phyloP scores from a whole-genome alignment of 2,329 filamentous ascomycete genomes.

The Calonectria honghensis region DNA sequence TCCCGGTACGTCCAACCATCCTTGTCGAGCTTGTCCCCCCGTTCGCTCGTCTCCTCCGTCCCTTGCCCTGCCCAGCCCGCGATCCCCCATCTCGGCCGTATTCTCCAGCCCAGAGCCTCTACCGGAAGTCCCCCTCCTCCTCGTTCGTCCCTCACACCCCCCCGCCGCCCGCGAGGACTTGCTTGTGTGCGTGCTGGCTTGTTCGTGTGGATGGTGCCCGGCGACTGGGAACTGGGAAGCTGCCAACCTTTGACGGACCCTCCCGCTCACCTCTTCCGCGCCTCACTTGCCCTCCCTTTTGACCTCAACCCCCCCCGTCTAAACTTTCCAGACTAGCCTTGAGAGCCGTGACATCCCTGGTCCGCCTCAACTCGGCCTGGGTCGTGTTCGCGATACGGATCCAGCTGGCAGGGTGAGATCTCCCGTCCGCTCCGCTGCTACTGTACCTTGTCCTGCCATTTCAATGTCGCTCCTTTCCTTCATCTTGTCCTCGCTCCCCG shows the following conservation, averaged over 20 bases:
- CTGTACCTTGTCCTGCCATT: conserved; percentile 34
- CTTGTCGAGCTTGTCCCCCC: conserved; percentile 42
- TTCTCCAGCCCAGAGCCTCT: conserved; percentile 56
- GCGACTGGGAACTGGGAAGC: conserved; percentile 31
- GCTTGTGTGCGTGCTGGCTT: neutral
- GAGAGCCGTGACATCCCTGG: conserved; percentile 53
- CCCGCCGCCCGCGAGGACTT: neutral
- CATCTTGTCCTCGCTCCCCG: conserved; percentile 26
- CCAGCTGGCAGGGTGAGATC: conserved; percentile 45
- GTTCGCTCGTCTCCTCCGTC: conserved; percentile 49
- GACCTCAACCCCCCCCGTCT: conserved; percentile 44
- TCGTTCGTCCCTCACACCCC: neutral
- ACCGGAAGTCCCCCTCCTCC: conserved; percentile 12
- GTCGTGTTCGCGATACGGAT: conserved; percentile 54
- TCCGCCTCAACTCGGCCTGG: conserved; percentile 45
- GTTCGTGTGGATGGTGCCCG: conserved; percentile 37
- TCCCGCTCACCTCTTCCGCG: conserved; percentile 45
- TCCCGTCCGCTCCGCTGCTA: conserved; percentile 42
- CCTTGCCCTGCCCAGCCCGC: conserved; percentile 40
- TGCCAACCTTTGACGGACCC: conserved; percentile 44
- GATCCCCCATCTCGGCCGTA: conserved; percentile 50
- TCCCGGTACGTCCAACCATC: conserved; percentile 37
- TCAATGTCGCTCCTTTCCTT: conserved; percentile 27
- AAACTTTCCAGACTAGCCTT: conserved; percentile 50
- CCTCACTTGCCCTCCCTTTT: conserved; percentile 36